Evolutionary conservation across 257 asterid species (phyloP).

Genomic region (Nicotiana undulata): DNA sequence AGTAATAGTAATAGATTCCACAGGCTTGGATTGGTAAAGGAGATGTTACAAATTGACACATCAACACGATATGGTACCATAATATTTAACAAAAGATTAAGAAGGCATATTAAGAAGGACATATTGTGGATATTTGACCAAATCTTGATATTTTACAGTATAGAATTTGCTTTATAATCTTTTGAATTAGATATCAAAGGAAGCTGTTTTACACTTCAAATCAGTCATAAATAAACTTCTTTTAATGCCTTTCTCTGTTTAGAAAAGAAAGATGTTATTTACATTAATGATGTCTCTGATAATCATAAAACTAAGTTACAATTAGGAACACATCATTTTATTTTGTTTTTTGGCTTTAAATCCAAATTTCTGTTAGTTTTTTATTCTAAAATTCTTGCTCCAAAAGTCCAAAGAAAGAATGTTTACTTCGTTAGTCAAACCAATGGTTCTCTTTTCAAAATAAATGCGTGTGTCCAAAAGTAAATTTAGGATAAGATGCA

Average conservation of each 20-base stretch:
- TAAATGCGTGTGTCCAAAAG: not conserved
- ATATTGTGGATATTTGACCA: constrained; percentile 16
- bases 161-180: not conserved
- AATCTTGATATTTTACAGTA: not conserved
- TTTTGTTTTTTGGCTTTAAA: not conserved
- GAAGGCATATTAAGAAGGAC: constrained; percentile 10
- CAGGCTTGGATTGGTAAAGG: not conserved
- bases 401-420: not conserved
- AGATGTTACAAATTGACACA: constrained; percentile 23
- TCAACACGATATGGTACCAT: constrained; percentile 9
- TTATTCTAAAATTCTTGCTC: not conserved
- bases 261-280: not conserved
- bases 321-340: not conserved
- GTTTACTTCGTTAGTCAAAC: not conserved
- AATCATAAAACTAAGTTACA: not conserved
- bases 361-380: not conserved
- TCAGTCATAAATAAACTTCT: not conserved
- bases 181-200: not conserved
- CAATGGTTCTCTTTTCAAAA: not conserved
- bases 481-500: not conserved
- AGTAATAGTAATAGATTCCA: not conserved
- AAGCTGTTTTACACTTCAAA: not conserved
- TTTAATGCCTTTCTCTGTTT: not conserved
- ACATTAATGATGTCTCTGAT: not conserved
- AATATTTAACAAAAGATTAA: constrained; percentile 2